Evolutionary conservation across 306 rosid species (phyloP).

Genomic region (Sindora glabra): DNA sequence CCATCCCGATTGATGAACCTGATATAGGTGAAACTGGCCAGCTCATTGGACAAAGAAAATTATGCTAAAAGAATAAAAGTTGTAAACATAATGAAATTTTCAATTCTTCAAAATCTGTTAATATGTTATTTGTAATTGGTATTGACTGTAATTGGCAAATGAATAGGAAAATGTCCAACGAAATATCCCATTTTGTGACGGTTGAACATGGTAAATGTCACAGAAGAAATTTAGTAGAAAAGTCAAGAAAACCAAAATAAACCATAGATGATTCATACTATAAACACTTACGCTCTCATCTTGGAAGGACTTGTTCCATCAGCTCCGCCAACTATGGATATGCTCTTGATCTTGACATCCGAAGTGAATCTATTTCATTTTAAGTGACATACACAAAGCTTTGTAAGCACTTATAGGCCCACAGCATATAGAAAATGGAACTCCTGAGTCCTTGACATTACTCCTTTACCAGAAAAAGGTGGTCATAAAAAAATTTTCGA

Average conservation of each 20-base stretch:
- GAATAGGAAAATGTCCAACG: not conserved
- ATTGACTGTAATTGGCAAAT: not conserved
- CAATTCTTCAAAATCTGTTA: not conserved
- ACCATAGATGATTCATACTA: constrained; percentile 8
- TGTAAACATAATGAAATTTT: not conserved
- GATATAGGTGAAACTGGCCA: constrained; percentile 20
- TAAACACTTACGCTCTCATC: constrained; percentile 78
- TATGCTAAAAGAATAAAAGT: not conserved
- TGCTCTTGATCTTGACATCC: constrained; percentile 94
- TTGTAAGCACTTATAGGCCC: constrained; percentile 8
- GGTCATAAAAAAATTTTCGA: no score
- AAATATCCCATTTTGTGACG: not conserved
- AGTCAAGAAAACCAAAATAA: not conserved
- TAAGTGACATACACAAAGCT: constrained; percentile 2
- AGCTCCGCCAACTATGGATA: constrained; percentile 76
- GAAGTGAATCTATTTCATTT: constrained; percentile 64
- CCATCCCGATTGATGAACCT: constrained; percentile 94
- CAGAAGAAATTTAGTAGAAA: not conserved
- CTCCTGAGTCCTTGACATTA: not conserved
- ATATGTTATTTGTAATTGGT: not conserved
- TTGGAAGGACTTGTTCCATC: constrained; percentile 88
- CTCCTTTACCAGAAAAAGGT: not conserved
- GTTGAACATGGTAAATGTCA: not conserved
- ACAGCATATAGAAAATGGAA: not conserved
- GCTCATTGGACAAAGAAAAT: not conserved